A percentile compares a stretch with the other conserved stretches of the same genome.
phyloP scores from a whole-genome alignment of 805 yeast genomes.

The Wickerhamomyces ciferrii region DNA sequence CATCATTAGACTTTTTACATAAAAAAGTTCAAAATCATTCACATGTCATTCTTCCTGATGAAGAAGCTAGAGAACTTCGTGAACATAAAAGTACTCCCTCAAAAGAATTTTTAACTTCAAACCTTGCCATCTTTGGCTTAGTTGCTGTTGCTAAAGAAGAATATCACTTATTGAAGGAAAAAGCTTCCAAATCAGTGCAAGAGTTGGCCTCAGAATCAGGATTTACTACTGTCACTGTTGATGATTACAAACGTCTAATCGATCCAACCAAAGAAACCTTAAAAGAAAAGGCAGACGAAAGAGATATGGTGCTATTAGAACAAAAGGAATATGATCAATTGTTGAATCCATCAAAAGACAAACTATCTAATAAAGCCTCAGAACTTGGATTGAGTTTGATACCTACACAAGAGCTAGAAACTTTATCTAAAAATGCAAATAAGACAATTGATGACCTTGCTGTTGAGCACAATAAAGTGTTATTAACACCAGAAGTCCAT shows the following conservation, averaged over 20 bases:
- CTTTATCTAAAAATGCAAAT: constrained; percentile 3
- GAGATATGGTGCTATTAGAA: constrained; percentile 2
- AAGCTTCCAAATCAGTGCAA: constrained; percentile 10
- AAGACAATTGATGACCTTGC: constrained; percentile 7
- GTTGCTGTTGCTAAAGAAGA: constrained; percentile 9
- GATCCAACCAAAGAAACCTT: constrained; percentile 9
- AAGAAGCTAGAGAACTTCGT: constrained; percentile 6
- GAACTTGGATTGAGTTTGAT: constrained; percentile 5
- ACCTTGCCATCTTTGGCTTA: constrained; percentile 5
- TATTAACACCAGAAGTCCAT: constrained; percentile 12
- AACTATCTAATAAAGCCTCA: constrained; percentile 1
- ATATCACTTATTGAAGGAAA: constrained; percentile 2
- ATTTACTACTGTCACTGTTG: constrained; percentile 13
- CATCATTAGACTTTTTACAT: background rate
- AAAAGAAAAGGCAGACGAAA: background rate
- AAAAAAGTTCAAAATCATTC: constrained; percentile 3
- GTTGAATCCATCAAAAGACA: constrained; percentile 3
- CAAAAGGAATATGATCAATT: constrained; percentile 1
- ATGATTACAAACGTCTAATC: constrained; percentile 3
- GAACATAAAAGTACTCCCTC: constrained; percentile 4
- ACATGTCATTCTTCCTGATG: constrained; percentile 1
- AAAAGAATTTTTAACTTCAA: constrained; percentile 1
- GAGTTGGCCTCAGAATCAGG: constrained; percentile 20
- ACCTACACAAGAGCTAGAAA: constrained; percentile 7
- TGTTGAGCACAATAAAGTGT: constrained; percentile 5